phyloP scores from a whole-genome alignment of 805 yeast genomes.

The Kuraishia hungarica region DNA sequence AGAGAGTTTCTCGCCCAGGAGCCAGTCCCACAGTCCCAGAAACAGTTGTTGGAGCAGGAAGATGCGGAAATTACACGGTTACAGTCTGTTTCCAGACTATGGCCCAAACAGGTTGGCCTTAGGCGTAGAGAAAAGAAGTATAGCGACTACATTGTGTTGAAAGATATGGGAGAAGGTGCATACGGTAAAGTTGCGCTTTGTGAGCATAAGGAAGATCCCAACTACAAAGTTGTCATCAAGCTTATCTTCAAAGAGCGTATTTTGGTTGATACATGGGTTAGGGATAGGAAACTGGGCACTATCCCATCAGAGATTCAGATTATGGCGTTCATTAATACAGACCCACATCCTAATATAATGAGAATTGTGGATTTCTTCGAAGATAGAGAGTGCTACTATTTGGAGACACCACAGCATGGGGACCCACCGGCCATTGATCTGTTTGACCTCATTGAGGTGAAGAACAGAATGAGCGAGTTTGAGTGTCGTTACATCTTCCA shows the following conservation, averaged over 20 bases:
- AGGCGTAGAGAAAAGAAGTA: conserved; percentile 64
- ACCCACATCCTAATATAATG: conserved; percentile 85
- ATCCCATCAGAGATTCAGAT: conserved; percentile 95
- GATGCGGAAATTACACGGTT: conserved; percentile 31
- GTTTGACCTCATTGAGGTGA: conserved; percentile 85
- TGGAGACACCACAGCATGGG: conserved; percentile 90
- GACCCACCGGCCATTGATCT: conserved; percentile 84
- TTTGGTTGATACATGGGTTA: conserved; percentile 94
- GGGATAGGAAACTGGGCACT: conserved; percentile 86
- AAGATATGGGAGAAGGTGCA: conserved; percentile 92
- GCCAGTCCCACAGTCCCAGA: conserved; percentile 3
- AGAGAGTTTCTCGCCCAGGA: conserved; percentile 1
- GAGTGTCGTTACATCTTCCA: conserved; percentile 74
- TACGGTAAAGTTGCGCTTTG: conserved; percentile 90
- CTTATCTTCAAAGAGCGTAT: conserved; percentile 89
- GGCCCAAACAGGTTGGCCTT: conserved; percentile 57
- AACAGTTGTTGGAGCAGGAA: conserved; percentile 31
- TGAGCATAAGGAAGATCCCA: conserved; percentile 51
- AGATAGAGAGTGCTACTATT: conserved; percentile 80
- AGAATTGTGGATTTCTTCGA: conserved; percentile 86
- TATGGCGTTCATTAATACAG: conserved; percentile 68
- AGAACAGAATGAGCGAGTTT: conserved; percentile 67
- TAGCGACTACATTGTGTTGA: conserved; percentile 59
- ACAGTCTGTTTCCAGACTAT: conserved; percentile 27
- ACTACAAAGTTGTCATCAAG: conserved; percentile 69